Base-by-base conservation (phyloP, 768 basidiomycete genomes). In the Scleroderma bovista region DNA sequence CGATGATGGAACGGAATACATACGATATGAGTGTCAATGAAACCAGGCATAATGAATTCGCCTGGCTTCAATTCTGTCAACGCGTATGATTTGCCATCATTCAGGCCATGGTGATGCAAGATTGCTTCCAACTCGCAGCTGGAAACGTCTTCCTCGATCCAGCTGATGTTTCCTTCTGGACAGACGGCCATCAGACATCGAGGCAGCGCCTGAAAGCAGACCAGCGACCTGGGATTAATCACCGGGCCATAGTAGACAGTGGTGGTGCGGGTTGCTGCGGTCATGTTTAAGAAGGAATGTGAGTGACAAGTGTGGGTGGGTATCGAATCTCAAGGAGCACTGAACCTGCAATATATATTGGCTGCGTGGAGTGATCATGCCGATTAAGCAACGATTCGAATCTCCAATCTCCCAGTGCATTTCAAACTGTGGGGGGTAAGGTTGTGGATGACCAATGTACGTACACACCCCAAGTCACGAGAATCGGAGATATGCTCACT, bases 11-110 rank as follows among this genome's bases (percentile, higher is more conserved):
- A n/a, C 3, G 0, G 86, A 86, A 36, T 95, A 65, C 85, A 62
- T 61, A 93, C 93, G 31, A 86, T 89, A 68, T 95, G 93, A 26
- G 93, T 95, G 72, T 96, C 93, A 47, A 94, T 72, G 64, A 95
- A 81, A 3, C 93, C 93, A 6, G 93, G 93, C 61, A 91, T 79
- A 50, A 95, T 60, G 62, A 93, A 93, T 56, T 83, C 74, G 64
- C 3, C 71, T 69, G n/a, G 13, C 34, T 36, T 36, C 34, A 36
- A 36, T 36, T 6, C 34, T 6, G 13, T 12, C 13, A 36, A 36
- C 34, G n/a, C n/a, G 12, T n/a, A 36, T 36, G n/a, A n/a, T 36
- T n/a, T n/a, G 12, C 12, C 34, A 15, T 36, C 6, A 13, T 5
- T 6, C 3, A 36, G 34, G 34, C 34, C 34, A 13, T 13, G 34